Evolutionary conservation across 2,329 filamentous ascomycete genomes (phyloP), one percentile per base, ranked within the genome.

Genomic region (Alternaria consortialis): DNA sequence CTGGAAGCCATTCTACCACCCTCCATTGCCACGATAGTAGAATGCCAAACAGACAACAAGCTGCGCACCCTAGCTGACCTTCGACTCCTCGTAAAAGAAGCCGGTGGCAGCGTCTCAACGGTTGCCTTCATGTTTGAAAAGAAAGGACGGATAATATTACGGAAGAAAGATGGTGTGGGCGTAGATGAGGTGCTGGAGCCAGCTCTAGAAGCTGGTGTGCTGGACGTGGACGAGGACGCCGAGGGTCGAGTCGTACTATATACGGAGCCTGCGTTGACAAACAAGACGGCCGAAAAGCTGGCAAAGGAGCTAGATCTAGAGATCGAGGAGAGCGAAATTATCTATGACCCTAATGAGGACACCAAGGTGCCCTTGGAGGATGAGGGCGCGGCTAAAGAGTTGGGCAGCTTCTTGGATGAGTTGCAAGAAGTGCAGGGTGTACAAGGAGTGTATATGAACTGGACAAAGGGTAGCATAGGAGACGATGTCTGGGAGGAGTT

Each of bases 41-140:
- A 97, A 70, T 88, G 90, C 70, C 90, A 95, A 78, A 94, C 93
- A 5, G 94, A 97, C 71, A 93, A 88, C 77, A 93, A 91, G 77
- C 84, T 85, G 40, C 88, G 92, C 32, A 87, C 89, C 7, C 78
- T 97, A 47, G 87, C 91, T 71, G 91, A 96, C 55, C 79, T 98
- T 52, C 87, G 91, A 55, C 73, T 84, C 51, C 80, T 91, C 2
- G 84, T 97, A 56, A 96, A 93, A 76, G 87, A 89, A 60, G 81
- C 84, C 52, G 90, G 90, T 17, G 95, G 90, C 5, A 87, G 84
- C 2, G 81, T 88, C 2, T 90, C 91, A 7, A 88, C 93, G 0
- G 93, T 92, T 12, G 88, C 87, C 7, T 98, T 94, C 79, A 85
- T 97, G 71, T 99, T 99, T 77, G 86, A 91, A 57, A 91, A 91